phyloP scores from a whole-genome alignment of 495 filamentous ascomycete species.

The Aspergillus baeticus region DNA sequence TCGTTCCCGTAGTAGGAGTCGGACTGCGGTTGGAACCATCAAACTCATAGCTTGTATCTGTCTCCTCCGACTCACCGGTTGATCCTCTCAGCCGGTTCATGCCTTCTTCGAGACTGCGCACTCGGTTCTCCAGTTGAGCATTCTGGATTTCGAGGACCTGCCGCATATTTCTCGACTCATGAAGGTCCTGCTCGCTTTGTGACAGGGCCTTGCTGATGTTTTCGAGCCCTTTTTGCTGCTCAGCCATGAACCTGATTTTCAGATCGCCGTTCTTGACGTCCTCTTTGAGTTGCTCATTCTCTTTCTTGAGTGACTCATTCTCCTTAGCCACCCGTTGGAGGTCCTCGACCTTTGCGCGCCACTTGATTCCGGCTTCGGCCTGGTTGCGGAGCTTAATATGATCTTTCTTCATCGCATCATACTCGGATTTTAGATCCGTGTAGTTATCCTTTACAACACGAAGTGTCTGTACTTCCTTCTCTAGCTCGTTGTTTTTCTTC shows the following conservation, averaged over 20 bases:
- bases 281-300: conserved; percentile 55
- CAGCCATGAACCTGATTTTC: conserved; percentile 42
- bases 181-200: conserved; percentile 60
- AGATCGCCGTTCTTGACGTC: conserved; percentile 55
- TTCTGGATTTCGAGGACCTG: conserved; percentile 60
- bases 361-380: conserved; percentile 73
- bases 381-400: conserved; percentile 75
- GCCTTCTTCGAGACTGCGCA: conserved; percentile 53
- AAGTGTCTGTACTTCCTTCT: background rate
- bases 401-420: conserved; percentile 70
- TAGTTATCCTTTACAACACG: conserved; percentile 46
- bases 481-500: background rate
- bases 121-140: conserved; percentile 51
- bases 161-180: conserved; percentile 56
- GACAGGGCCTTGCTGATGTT: conserved; percentile 58
- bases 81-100: conserved; percentile 55
- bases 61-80: conserved; percentile 20
- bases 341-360: conserved; percentile 71
- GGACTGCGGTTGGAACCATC: conserved; percentile 44
- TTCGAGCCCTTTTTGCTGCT: conserved; percentile 55
- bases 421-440: conserved; percentile 62
- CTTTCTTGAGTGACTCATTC: conserved; percentile 60
- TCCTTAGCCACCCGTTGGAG: conserved; percentile 71
- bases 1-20: conserved; percentile 37
- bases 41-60: conserved; percentile 28